Base-by-base conservation (phyloP, 2,329 filamentous ascomycete genomes). In the Aureobasidium sp. region DNA sequence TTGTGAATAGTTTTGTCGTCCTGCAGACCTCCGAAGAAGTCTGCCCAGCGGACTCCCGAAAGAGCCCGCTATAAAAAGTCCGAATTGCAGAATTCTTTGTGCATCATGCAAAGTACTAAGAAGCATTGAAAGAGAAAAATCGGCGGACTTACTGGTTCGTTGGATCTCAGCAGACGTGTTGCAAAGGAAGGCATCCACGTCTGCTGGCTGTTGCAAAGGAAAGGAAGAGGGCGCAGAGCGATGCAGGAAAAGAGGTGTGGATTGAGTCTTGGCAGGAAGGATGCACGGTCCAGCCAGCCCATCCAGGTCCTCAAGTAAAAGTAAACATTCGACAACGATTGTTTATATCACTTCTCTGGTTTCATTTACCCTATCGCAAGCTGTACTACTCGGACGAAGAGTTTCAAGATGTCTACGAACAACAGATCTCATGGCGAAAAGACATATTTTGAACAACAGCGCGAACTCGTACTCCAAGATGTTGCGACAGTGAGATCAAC, bases 381-480 rank as follows among this genome's bases (percentile, higher is more conserved):
- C 5, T 5, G 13, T 9, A 13, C 5, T 9, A 2, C 34, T 21
- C 8, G 3, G n/a, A 5, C 8, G 4, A 2, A 34, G 9, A 41
- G 3, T 0, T 15, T 7, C 42, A 32, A 27, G 58, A 59, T 50
- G 58, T 36, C 16, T 64, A 66, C 49, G 59, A 75, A 32, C 7
- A 75, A 8, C 49, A 62, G 81, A 62, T 85, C 15, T 1, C 44
- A 37, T 25, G 34, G 32, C 25, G 55, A 59, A 41, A 60, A 83
- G 74, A 78, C 85, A 0, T 89, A 88, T 68, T 93, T 91, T 68
- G 88, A 91, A 70, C 83, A 87, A 71, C 89, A 93, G 76, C 83
- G 89, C 63, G 87, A 87, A 68, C 78, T 84, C 7, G 79, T 92
- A 34, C 79, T 92, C 5, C 79, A 81, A 52, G 89, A 92, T 67